Conservation (phyloP, 176 grass and related monocot genomes). For the Guadua angustifolia region DNA sequence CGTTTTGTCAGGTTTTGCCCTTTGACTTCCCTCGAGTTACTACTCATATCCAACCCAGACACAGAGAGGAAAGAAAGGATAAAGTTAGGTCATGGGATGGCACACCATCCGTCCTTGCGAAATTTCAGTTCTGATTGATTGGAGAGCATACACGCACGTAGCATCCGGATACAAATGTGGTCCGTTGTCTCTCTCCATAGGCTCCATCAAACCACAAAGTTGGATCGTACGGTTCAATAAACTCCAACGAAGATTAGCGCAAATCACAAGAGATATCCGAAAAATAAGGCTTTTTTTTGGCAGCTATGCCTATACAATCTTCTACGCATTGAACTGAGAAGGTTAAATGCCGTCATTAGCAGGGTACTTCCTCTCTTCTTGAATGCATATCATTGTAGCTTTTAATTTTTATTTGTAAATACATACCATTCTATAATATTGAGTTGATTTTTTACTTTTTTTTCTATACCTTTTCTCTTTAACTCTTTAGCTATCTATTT, state of each 20-base stretch:
- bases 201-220: not conserved
- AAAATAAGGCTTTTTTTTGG: not conserved
- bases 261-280: conserved; percentile 1
- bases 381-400: too few species aligned
- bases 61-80: not conserved
- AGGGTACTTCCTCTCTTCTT: too few species aligned
- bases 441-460: too few species aligned
- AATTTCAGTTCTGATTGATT: conserved; percentile 35
- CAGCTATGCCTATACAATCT: too few species aligned
- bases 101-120: not conserved
- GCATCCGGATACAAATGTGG: not conserved
- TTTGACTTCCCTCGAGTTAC: conserved; percentile 20
- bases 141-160: conserved; percentile 12
- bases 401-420: too few species aligned
- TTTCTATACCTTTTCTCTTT: too few species aligned
- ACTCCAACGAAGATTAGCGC: not conserved
- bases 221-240: not conserved
- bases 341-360: conserved; percentile 2
- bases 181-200: not conserved
- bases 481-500: too few species aligned
- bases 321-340: not conserved
- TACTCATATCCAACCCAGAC: too few species aligned
- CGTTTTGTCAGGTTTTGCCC: conserved; percentile 34
- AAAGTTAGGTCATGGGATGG: conserved; percentile 43
- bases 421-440: too few species aligned